Evolutionary conservation across 2,329 filamentous ascomycete genomes (phyloP), one percentile per base, ranked within the genome.

Genomic region (Fusarium sp.): DNA sequence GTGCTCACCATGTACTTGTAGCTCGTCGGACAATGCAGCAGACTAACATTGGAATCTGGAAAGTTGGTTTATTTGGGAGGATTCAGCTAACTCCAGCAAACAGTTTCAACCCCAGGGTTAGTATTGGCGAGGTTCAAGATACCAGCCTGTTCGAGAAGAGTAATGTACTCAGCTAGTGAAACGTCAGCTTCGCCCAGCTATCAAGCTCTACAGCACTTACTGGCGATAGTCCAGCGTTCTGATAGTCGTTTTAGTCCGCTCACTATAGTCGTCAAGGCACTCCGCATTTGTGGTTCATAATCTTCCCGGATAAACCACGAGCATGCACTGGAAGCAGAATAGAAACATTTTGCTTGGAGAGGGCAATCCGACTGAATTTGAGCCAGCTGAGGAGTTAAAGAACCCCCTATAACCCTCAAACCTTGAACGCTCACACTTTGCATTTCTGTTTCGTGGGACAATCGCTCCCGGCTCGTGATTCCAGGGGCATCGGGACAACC

Each of bases 251-350:
- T 53, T 2, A 57, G 35, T 1, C 31, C 54, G n/a, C 28, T 26
- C 3, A 57, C 46, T 16, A 53, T 52, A 33, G 28, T 28, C 15
- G n/a, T 20, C 28, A 57, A 53, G 5, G 54, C 46, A 28, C 18
- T 24, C 16, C 29, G 50, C 52, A 60, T 60, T 41, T 60, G 41
- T 8, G 33, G 21, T 11, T 57, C 50, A 20, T 57, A 28, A 15
- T 60, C 52, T 39, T 60, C 57, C n/a, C 53, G 53, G n/a, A 60
- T 31, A n/a, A 60, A 60, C 57, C 57, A 60, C 3, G 31, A 55
- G 13, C 57, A 60, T n/a, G 53, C 57, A 21, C 20, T 60, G 7
- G 33, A 39, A 23, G 57, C 52, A n/a, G 35, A 39, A 33, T 60
- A 60, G 11, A 57, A 39, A 24, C 41, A 57, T 12, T 28, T 46